A percentile compares a stretch with the other conserved stretches of the same genome.
These are phyloP conservation scores for Biscogniauxia sp. DNA, from an alignment of 2,329 filamentous ascomycete genomes.

Conservation along the genomic window DNA sequence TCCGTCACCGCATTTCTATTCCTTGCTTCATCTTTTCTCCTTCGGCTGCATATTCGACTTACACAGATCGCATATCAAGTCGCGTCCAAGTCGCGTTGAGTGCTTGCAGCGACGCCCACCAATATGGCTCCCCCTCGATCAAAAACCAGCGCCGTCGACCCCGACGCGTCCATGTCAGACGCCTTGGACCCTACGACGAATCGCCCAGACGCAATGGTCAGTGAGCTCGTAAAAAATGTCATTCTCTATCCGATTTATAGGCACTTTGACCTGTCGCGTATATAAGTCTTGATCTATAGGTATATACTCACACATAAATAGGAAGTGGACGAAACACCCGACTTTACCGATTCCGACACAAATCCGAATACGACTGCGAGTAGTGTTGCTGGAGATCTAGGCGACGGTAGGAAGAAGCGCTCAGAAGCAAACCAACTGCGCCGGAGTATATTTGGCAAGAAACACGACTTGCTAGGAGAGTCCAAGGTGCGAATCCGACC, in stretches of 20 bases:
- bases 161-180: constrained; percentile 64
- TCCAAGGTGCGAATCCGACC: constrained; percentile 66
- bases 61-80: constrained; percentile 8
- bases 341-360: constrained; percentile 65
- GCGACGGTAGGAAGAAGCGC: constrained; percentile 80
- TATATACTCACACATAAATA: constrained; percentile 22
- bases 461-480: constrained; percentile 87
- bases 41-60: constrained; percentile 1
- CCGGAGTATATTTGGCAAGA: constrained; percentile 90
- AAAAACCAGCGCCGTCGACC: constrained; percentile 52
- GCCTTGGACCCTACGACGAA: constrained; percentile 45
- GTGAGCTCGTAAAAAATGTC: constrained; percentile 15
- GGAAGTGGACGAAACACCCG: constrained; percentile 65
- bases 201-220: constrained; percentile 49
- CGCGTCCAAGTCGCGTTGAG: constrained; percentile 58
- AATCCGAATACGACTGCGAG: constrained; percentile 72
- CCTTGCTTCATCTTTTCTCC: background rate
- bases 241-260: constrained; percentile 1
- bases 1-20: background rate
- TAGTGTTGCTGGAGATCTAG: constrained; percentile 75
- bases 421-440: constrained; percentile 86
- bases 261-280: background rate
- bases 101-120: constrained; percentile 34
- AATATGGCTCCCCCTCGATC: constrained; percentile 55
- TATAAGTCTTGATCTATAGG: background rate